A percentile compares a stretch with the other conserved stretches of the same genome.
Conservation (phyloP, 2,329 filamentous ascomycete genomes). For the Trichoderma sp. region DNA sequence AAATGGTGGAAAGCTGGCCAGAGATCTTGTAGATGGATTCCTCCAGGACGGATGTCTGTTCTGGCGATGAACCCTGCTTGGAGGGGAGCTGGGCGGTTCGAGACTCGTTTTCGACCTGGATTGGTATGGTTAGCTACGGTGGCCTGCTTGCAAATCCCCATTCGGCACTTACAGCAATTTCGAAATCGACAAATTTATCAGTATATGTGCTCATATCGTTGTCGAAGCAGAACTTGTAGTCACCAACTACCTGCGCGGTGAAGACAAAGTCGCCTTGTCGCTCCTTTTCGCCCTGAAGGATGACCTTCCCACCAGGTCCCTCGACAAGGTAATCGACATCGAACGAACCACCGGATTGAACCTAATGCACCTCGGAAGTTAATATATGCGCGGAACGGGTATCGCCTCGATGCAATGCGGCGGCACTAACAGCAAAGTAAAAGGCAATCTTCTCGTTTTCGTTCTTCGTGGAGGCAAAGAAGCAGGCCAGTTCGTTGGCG, state of each 20-base stretch:
- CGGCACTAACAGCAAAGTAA: constrained; percentile 83
- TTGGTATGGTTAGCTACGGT: neutral
- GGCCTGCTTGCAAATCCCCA: neutral
- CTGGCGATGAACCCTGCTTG: constrained; percentile 82
- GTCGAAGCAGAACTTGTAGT: constrained; percentile 97
- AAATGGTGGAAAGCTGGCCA: constrained; percentile 88
- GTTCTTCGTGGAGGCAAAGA: constrained; percentile 78
- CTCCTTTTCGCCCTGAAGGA: constrained; percentile 85
- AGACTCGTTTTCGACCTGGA: constrained; percentile 84
- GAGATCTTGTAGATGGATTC: constrained; percentile 96
- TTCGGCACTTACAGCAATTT: constrained; percentile 66
- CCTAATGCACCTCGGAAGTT: constrained; percentile 48
- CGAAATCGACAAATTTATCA: constrained; percentile 97
- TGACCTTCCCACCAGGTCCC: constrained; percentile 75
- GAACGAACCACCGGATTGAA: constrained; percentile 97
- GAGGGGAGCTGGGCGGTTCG: constrained; percentile 73
- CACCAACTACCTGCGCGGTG: constrained; percentile 80
- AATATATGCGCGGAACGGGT: neutral
- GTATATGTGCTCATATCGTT: constrained; percentile 98
- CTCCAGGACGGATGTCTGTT: constrained; percentile 85
- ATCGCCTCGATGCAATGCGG: neutral
- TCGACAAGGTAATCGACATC: constrained; percentile 91
- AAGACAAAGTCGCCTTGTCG: constrained; percentile 98
- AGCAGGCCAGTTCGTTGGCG: constrained; percentile 93
- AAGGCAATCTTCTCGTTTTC: constrained; percentile 89